These are phyloP conservation scores for Plasmodium vinckei DNA, from an alignment of 169 alveolate genomes.

Conservation along the genomic window DNA sequence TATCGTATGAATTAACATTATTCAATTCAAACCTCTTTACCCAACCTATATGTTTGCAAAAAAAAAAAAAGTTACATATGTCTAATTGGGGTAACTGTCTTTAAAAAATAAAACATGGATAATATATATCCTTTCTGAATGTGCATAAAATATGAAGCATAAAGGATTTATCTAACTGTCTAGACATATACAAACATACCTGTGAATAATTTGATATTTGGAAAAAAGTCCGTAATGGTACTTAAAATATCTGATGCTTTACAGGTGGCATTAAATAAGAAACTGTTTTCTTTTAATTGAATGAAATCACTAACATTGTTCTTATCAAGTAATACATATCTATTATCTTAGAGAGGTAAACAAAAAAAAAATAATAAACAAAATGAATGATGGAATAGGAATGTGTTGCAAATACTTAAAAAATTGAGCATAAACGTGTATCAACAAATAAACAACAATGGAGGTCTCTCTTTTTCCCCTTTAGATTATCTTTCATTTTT, in stretches of 20 bases:
- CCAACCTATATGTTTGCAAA: neutral
- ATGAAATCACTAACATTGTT: constrained; percentile 49
- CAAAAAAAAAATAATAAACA: constrained; percentile 14
- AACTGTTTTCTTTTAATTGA: constrained; percentile 26
- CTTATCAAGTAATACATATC: constrained; percentile 25
- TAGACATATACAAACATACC: constrained; percentile 21
- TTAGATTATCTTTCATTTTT: constrained; percentile 1
- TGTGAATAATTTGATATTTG: neutral
- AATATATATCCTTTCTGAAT: neutral
- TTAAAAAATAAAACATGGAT: too few relatives aligned
- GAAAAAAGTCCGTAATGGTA: constrained; percentile 9
- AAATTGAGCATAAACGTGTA: neutral
- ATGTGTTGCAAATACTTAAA: neutral
- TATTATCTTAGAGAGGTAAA: constrained; percentile 11
- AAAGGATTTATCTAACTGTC: neutral
- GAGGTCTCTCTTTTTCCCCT: neutral
- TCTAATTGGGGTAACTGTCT: too few relatives aligned
- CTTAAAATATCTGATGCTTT: constrained; percentile 20
- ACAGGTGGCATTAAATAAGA: constrained; percentile 34
- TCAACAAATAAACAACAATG: neutral
- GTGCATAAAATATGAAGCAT: neutral
- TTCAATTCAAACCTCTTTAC: constrained; percentile 14
- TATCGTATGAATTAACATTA: constrained; percentile 7
- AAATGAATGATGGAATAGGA: neutral
- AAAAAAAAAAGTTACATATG: neutral